Evolutionary conservation across 495 filamentous ascomycete species (phyloP).

Genomic region (Pseudevernia furfuracea): DNA sequence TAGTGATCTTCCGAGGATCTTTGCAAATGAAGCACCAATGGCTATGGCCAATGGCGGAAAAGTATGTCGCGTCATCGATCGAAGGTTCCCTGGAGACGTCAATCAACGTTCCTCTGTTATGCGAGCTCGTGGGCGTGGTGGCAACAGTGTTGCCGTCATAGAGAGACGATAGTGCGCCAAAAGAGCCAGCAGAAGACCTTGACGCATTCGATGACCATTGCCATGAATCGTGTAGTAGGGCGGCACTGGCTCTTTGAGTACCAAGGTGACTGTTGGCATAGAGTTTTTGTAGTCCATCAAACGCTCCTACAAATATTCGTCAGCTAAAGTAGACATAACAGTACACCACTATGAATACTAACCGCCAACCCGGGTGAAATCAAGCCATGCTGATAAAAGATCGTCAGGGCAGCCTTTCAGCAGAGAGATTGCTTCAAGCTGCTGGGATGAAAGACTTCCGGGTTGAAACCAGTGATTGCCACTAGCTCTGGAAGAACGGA

Average conservation of each 20-base stretch:
- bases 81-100: conserved; percentile 1
- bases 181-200: conserved; percentile 3
- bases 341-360: background rate
- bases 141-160: conserved; percentile 2
- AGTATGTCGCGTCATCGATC: background rate
- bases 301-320: background rate
- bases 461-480: background rate
- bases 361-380: background rate
- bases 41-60: background rate
- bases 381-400: background rate
- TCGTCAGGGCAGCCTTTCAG: conserved; percentile 2
- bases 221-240: background rate
- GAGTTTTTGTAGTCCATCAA: background rate
- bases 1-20: background rate
- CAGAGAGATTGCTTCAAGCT: background rate
- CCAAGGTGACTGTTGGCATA: background rate
- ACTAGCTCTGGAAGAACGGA: background rate
- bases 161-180: background rate
- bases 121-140: background rate
- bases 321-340: background rate
- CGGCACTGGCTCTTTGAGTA: background rate
- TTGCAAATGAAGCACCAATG: conserved; percentile 13
- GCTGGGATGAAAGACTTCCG: background rate
- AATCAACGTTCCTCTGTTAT: background rate
- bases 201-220: conserved; percentile 1